A percentile compares a stretch with the other conserved stretches of the same genome.
Evolutionary conservation across 2,329 filamentous ascomycete genomes (phyloP).

Genomic region (Aureobasidium musti): DNA sequence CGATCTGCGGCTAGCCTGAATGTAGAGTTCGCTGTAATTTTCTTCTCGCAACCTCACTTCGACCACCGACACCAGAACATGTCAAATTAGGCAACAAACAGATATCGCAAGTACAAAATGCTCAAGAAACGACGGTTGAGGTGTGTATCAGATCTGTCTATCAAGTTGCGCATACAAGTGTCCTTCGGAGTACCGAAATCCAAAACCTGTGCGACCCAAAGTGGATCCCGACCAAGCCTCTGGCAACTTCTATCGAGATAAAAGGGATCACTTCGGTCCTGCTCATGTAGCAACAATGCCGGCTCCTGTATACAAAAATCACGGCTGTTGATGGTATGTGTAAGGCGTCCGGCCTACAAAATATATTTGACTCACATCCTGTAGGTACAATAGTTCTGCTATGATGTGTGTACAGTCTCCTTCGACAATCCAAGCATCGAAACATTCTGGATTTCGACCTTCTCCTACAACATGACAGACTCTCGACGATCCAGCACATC

Average conservation of each 20-base stretch:
- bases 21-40: not conserved
- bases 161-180: not conserved
- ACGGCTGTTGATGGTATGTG: conserved; percentile 17
- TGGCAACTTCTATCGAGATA: conserved; percentile 22
- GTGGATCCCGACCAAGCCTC: conserved; percentile 15
- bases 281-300: not conserved
- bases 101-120: not conserved
- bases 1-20: conserved; percentile 1
- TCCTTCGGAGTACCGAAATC: not conserved
- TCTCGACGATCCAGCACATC: conserved; percentile 10
- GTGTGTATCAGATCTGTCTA: not conserved
- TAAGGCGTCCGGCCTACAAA: not conserved
- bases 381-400: not conserved
- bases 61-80: not conserved
- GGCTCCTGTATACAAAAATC: conserved; percentile 7
- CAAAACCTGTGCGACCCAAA: conserved; percentile 6
- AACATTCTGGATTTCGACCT: not conserved
- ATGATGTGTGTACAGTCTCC: not conserved
- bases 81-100: not conserved
- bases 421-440: not conserved
- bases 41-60: not conserved
- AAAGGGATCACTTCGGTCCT: conserved; percentile 17
- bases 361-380: not conserved
- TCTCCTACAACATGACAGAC: not conserved
- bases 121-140: not conserved